Evolutionary conservation across 2,329 filamentous ascomycete species (phyloP).

Genomic region (Calycina marina): DNA sequence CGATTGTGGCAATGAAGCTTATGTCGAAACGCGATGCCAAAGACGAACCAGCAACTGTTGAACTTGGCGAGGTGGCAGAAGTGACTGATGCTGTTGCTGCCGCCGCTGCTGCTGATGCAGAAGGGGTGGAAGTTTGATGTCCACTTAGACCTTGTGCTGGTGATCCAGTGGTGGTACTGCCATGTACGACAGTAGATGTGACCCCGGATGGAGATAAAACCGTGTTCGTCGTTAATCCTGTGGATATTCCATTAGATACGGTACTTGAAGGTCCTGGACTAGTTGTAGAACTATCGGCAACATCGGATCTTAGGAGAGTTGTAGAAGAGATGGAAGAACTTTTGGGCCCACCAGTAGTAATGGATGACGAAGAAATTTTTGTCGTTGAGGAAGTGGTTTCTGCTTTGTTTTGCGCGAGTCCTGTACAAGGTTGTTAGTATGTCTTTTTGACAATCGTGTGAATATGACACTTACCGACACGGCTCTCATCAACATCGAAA

Average conservation of each 20-base stretch:
- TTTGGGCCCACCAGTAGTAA: conserved; percentile 5
- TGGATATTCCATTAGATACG: background rate
- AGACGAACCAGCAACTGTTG: too few relatives aligned
- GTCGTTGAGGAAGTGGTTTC: conserved; percentile 2
- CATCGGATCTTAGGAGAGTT: background rate
- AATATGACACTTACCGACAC: conserved; percentile 37
- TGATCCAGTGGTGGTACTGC: background rate
- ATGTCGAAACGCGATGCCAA: too few relatives aligned
- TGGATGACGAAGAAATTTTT: conserved; percentile 1
- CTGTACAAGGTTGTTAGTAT: background rate
- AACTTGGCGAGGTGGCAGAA: conserved; percentile 4
- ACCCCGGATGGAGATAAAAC: background rate
- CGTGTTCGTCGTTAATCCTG: background rate
- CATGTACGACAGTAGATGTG: background rate
- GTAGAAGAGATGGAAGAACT: conserved; percentile 3
- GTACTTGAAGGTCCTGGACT: background rate
- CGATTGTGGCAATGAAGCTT: background rate
- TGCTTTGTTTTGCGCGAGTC: too few relatives aligned
- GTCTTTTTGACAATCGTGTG: background rate
- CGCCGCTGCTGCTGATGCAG: conserved; percentile 8
- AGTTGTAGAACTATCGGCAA: background rate
- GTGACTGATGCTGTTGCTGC: conserved; percentile 4
- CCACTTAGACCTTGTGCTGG: conserved; percentile 23
- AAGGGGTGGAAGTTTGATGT: conserved; percentile 22
- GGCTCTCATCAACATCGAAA: conserved; percentile 59